These are phyloP conservation scores for Candida nanaspora DNA, from an alignment of 805 yeast species.

Conservation along the genomic window DNA sequence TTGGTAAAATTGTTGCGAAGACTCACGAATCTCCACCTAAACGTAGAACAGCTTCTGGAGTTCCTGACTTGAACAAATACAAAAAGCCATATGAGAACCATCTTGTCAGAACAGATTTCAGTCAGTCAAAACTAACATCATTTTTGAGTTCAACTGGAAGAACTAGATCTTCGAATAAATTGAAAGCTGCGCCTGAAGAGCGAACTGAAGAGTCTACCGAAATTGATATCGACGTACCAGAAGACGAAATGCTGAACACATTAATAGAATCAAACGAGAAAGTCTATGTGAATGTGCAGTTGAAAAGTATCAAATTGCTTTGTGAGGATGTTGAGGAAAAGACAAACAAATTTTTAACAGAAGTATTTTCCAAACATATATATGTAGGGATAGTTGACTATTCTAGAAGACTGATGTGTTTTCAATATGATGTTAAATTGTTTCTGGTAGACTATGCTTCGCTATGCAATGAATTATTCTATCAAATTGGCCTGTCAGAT, in stretches of 20 bases:
- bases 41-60: neutral
- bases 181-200: too few relatives aligned
- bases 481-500: conserved; percentile 71
- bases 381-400: conserved; percentile 82
- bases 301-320: conserved; percentile 55
- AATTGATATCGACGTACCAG: neutral
- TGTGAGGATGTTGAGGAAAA: conserved; percentile 39
- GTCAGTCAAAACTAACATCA: conserved; percentile 47
- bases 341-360: conserved; percentile 50
- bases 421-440: conserved; percentile 76
- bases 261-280: neutral
- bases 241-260: neutral
- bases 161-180: neutral
- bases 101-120: conserved; percentile 64
- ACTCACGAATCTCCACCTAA: neutral
- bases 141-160: conserved; percentile 8
- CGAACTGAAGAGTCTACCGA: neutral
- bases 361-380: conserved; percentile 59
- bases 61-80: conserved; percentile 4
- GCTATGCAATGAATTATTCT: conserved; percentile 60
- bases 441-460: conserved; percentile 77
- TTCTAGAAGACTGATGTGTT: conserved; percentile 60
- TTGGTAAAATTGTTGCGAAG: neutral
- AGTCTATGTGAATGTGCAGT: conserved; percentile 34
- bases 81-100: conserved; percentile 51